Evolutionary conservation across 257 asterid genomes (phyloP).

Genomic region (Henckelia pumila): DNA sequence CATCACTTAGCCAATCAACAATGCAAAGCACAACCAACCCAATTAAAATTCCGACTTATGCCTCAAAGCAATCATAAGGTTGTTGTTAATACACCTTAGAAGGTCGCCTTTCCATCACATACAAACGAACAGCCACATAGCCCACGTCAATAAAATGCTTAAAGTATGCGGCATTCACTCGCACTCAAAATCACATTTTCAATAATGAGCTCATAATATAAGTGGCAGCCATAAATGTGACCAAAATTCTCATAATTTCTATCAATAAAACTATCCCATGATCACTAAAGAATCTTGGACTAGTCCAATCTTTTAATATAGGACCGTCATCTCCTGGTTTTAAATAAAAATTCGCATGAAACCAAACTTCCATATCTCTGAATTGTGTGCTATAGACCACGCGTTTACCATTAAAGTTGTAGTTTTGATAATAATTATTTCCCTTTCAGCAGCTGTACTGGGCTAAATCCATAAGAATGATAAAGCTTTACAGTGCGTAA

Average conservation of each 20-base stretch:
- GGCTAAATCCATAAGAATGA: neutral
- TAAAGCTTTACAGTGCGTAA: neutral
- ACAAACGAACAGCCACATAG: neutral
- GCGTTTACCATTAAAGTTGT: neutral
- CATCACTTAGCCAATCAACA: conserved; percentile 16
- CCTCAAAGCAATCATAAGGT: neutral
- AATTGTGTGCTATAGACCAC: neutral
- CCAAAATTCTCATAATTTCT: conserved; percentile 7
- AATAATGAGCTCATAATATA: neutral
- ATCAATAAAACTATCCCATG: conserved; percentile 4
- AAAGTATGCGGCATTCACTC: neutral
- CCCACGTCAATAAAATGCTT: neutral
- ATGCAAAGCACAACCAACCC: conserved; percentile 1
- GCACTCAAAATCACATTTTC: neutral
- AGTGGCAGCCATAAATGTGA: neutral
- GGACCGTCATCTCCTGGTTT: too few relatives aligned
- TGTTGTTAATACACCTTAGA: neutral
- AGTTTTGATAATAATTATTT: neutral
- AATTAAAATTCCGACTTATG: conserved; percentile 3
- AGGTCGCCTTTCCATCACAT: conserved; percentile 1
- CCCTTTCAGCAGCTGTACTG: conserved; percentile 2
- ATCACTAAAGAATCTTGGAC: too few relatives aligned
- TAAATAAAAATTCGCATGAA: too few relatives aligned
- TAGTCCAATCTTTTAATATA: too few relatives aligned
- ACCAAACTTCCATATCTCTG: too few relatives aligned